Conservation (phyloP, 2,329 filamentous ascomycete species). For the Rhinocladiella mackenziei region DNA sequence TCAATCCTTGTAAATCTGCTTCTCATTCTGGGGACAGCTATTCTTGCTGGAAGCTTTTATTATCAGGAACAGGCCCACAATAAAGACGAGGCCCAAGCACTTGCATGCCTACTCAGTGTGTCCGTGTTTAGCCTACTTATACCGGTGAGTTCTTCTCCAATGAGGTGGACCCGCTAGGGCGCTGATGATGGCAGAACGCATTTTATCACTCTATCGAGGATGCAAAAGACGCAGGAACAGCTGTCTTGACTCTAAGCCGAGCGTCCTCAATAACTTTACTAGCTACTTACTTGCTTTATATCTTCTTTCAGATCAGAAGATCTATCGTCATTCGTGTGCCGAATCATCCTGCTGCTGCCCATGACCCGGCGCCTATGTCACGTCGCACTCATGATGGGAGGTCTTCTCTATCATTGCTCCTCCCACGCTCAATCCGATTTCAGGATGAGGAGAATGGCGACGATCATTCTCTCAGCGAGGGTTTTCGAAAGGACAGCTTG, state of each 20-base stretch:
- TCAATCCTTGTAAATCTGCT: conserved; percentile 88
- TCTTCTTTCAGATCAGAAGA: conserved; percentile 79
- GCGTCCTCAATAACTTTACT: conserved; percentile 72
- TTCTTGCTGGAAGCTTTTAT: conserved; percentile 78
- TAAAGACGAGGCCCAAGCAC: conserved; percentile 83
- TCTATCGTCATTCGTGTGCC: conserved; percentile 2
- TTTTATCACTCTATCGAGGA: conserved; percentile 61
- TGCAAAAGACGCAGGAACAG: conserved; percentile 25
- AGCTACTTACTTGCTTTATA: conserved; percentile 75
- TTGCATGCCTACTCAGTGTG: conserved; percentile 72
- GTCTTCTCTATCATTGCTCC: no score
- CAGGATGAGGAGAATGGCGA: no score
- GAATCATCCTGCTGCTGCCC: conserved; percentile 5
- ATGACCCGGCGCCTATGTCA: no score
- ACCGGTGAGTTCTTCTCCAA: conserved; percentile 43
- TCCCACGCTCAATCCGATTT: no score
- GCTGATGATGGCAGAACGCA: conserved; percentile 53
- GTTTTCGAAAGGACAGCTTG: no score
- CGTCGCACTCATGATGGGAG: no score
- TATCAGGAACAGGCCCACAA: conserved; percentile 85
- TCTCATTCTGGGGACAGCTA: conserved; percentile 85
- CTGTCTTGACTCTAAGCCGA: conserved; percentile 28
- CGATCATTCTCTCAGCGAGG: no score
- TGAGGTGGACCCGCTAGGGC: not conserved
- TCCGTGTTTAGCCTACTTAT: conserved; percentile 80